Conservation (phyloP, 495 filamentous ascomycete genomes). For the Neurospora discreta region DNA sequence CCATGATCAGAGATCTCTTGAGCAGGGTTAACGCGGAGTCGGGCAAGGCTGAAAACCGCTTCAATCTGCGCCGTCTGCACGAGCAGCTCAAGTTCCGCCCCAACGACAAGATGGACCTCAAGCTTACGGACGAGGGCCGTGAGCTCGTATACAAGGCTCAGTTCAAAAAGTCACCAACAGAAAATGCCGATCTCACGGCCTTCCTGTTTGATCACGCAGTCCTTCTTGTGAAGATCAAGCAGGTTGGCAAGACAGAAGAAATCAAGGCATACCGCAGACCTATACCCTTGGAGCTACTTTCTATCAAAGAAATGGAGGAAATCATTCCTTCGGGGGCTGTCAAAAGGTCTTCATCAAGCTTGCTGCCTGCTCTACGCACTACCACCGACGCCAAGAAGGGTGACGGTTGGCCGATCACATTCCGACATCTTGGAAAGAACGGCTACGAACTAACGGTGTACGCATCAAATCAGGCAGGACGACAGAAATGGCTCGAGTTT, state of each 20-base stretch:
- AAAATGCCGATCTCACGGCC: conserved; percentile 79
- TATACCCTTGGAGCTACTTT: conserved; percentile 86
- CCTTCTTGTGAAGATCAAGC: conserved; percentile 77
- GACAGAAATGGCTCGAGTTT: conserved; percentile 91
- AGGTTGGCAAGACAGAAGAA: conserved; percentile 85
- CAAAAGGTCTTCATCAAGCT: conserved; percentile 80
- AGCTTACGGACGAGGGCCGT: conserved; percentile 85
- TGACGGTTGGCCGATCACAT: conserved; percentile 93
- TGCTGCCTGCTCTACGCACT: conserved; percentile 62
- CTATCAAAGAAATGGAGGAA: conserved; percentile 94
- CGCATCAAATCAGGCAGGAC: conserved; percentile 63
- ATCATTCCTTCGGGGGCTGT: conserved; percentile 69
- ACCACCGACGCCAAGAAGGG: conserved; percentile 39
- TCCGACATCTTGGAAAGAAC: conserved; percentile 91
- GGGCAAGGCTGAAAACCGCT: conserved; percentile 95
- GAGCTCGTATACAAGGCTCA: conserved; percentile 87
- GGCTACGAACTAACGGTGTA: conserved; percentile 91
- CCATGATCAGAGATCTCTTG: conserved; percentile 75
- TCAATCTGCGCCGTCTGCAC: conserved; percentile 87
- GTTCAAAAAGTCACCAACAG: conserved; percentile 83
- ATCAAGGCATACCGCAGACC: conserved; percentile 89
- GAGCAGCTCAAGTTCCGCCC: conserved; percentile 77
- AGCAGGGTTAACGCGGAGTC: conserved; percentile 86
- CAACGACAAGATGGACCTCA: conserved; percentile 84
- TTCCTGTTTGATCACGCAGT: conserved; percentile 96